phyloP scores from a whole-genome alignment of 495 filamentous ascomycete species.

The Hypomontagnella monticulosa region DNA sequence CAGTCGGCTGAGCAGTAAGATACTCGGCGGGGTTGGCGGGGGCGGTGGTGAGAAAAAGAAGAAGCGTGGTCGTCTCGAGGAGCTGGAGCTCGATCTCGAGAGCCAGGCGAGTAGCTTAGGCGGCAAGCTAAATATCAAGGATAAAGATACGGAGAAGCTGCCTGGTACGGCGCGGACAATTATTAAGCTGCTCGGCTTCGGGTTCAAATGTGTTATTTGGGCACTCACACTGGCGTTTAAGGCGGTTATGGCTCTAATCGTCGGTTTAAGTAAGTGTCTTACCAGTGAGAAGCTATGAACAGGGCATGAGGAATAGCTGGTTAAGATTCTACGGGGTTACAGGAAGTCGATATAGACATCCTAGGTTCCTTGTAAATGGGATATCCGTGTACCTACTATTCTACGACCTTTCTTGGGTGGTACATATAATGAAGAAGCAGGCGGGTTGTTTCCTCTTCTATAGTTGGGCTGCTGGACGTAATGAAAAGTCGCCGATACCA shows the following conservation, averaged over 20 bases:
- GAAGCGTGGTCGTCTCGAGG: slow-evolving; percentile 55
- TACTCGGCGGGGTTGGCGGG: slow-evolving; percentile 18
- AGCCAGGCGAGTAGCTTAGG: slow-evolving; percentile 59
- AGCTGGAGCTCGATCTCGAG: slow-evolving; percentile 66
- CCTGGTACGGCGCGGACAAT: slow-evolving; percentile 50
- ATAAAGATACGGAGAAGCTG: slow-evolving; percentile 52
- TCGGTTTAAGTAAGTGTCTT: slow-evolving; percentile 52
- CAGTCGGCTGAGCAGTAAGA: slow-evolving; percentile 40
- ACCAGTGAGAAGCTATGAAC: slow-evolving; percentile 50
- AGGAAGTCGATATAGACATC: background rate
- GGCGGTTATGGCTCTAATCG: slow-evolving; percentile 49
- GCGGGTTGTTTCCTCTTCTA: slow-evolving; percentile 45
- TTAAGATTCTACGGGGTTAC: background rate
- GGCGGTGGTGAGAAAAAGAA: slow-evolving; percentile 40
- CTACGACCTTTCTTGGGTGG: slow-evolving; percentile 5
- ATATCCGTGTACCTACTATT: slow-evolving; percentile 19
- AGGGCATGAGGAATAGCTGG: background rate
- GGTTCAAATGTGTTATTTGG: slow-evolving; percentile 60
- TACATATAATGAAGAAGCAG: slow-evolving; percentile 39
- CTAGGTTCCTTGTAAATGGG: slow-evolving; percentile 2
- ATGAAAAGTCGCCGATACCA: slow-evolving; percentile 23
- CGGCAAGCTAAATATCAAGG: slow-evolving; percentile 46
- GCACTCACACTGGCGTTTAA: slow-evolving; percentile 56
- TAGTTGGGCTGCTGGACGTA: slow-evolving; percentile 34
- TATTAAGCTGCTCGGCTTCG: slow-evolving; percentile 51